Evolutionary conservation across 208 protist genomes (phyloP), one percentile per base, ranked within the genome.

Genomic region (Angomonas desouzai): DNA sequence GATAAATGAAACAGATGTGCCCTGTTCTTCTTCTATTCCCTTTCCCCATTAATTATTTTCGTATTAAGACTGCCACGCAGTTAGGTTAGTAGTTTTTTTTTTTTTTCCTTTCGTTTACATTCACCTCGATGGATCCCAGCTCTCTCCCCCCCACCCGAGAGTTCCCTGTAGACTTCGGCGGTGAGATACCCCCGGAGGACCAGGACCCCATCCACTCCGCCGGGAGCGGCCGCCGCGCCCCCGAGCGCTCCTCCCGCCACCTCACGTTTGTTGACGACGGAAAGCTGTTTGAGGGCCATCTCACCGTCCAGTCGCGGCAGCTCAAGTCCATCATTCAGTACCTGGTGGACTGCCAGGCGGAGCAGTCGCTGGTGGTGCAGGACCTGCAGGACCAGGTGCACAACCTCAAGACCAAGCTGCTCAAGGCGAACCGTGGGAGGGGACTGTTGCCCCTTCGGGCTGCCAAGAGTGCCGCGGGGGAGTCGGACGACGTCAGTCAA

Each of bases 261-360:
- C 81, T 94, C 55, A 30, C 71, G 33, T 91, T 94, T 60, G 36
- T 77, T 2, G 88, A 94, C 70, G 89, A 94, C 64, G 89, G 85
- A 2, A 94, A 94, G 55, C 83, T 94, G 10, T 92, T 94, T 67
- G 89, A 94, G 67, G 89, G 89, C 36, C 89, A 94, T 63, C 83
- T 94, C 47, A 94, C 85, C 13, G 81, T 94, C 22, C 79, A 94
- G 71, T 85, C 89, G 13, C 75, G 76, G 29, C 86, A 75, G 62
- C 75, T 94, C 55, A 94, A 94, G 63, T 70, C 70, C 16, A 77
- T 94, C 34, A 85, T 94, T 27, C 85, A 94, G 70, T 77, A 86
- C 36, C 68, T 94, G 62, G 55, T 84, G 32, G 75, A 89, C 66
- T 70, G 77, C 13, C 81, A 91, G 48, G 78, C 62, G 23, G 89